A percentile compares a stretch with the other conserved stretches of the same genome.
phyloP scores from a whole-genome alignment of 1,284 basidiomycete species.

The Boletus subluridellus region DNA sequence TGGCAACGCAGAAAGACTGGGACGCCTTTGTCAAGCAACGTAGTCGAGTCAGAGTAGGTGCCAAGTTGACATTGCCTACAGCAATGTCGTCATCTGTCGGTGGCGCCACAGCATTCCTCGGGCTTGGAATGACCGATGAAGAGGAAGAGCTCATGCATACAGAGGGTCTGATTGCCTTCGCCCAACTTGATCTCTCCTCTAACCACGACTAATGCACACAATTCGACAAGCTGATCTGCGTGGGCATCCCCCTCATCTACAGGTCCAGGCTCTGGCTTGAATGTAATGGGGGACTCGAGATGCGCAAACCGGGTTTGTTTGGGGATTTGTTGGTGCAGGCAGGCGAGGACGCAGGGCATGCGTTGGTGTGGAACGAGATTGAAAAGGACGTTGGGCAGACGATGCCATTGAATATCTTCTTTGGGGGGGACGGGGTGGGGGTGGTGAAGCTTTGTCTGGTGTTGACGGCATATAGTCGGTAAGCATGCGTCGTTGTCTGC shows the following conservation, averaged over 20 bases:
- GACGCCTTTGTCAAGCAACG: conserved; percentile 53
- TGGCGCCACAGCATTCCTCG: conserved; percentile 53
- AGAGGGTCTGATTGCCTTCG: too few species aligned
- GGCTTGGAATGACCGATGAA: conserved; percentile 57
- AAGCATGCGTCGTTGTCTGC: conserved; percentile 28
- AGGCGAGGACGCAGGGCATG: conserved; percentile 39
- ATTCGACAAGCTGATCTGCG: conserved; percentile 75
- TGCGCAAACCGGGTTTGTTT: conserved; percentile 90
- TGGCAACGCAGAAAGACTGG: too few species aligned
- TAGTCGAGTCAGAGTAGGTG: conserved; percentile 42
- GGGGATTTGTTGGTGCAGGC: conserved; percentile 39
- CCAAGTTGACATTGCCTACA: conserved; percentile 15
- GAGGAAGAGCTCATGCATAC: conserved; percentile 50
- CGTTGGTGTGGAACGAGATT: conserved; percentile 72
- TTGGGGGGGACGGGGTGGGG: too few species aligned
- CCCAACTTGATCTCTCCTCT: conserved; percentile 40
- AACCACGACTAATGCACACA: conserved; percentile 76
- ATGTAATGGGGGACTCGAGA: conserved; percentile 87
- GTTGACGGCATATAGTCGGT: conserved; percentile 89
- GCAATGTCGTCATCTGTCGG: conserved; percentile 6
- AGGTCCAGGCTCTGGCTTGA: conserved; percentile 89
- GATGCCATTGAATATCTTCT: too few species aligned
- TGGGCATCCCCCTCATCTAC: conserved; percentile 86
- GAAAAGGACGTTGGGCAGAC: conserved; percentile 93
- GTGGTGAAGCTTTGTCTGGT: conserved; percentile 89